Evolutionary conservation across 768 basidiomycete genomes (phyloP), one percentile per base, ranked within the genome.

Genomic region (Termitomyces sp.): DNA sequence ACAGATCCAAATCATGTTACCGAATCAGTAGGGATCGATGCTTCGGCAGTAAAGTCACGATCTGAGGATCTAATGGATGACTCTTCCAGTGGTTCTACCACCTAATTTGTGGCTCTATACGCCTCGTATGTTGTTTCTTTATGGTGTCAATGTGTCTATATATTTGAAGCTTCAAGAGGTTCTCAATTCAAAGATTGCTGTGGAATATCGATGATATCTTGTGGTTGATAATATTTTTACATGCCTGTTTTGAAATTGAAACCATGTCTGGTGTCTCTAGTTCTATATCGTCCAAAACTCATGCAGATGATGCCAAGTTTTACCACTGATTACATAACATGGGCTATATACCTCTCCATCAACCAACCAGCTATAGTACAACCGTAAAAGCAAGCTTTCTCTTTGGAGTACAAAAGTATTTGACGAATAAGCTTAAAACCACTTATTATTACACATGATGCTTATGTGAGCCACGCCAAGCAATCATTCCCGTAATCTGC

Each of bases 51-150:
- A 12, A 63, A 63, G 6, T 56, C 54, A 13, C 37, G 54, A 20
- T 49, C 41, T 33, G 66, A 68, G 27, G 64, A 65, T 52, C 67
- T 70, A 67, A 59, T 58, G 46, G 70, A 68, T 45, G 67, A 62
- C 45, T 61, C 58, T 30, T 47, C 55, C 49, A 58, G 31, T 24
- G 31, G 59, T 41, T 59, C 61, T 27, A 62, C 46, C 27, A 36
- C 57, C 20, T 62, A 45, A 54, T 47, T 36, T 57, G 49, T 52
- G 56, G 18, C n/a, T n/a, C 18, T 53, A 42, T 31, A 51, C 39
- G 46, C 2, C 39, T 9, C 30, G 44, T 36, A 36, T n/a, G 20
- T 54, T 27, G 18, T 52, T 34, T 49, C 42, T 13, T 52, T 16
- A 12, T 18, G 51, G 16, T 55, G 13, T 34, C 24, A 2, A 30